Base-by-base conservation (phyloP, 176 grass and related monocot species). In the Carex cristatella region DNA sequence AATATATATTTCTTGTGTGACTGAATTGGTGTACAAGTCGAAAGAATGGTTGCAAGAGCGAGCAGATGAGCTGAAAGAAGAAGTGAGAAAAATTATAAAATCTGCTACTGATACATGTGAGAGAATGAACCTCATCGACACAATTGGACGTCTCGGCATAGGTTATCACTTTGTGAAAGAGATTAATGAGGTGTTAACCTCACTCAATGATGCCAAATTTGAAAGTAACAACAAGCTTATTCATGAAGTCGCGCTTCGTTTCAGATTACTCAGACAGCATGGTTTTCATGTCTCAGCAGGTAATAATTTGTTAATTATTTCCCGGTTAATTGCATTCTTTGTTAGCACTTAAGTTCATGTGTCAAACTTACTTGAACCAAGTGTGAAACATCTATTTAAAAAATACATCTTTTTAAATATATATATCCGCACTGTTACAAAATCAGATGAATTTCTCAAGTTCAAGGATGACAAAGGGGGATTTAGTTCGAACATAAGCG, bases 381-480 rank as follows among this genome's bases (percentile, higher is more conserved):
- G 10, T 67, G 2, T 30, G 30, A 27, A 67, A 67, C 10, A 5
- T 27, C 18, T 27, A 46, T 46, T 46, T 7, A 46, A 46, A 46
- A 46, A 7, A 46, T 46, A 7, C 6, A 46, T 46, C 42, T 46
- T 46, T 6, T 46, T 46, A 27, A 67, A 67, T 27, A 40, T 40
- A 40, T 40, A 40, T 40, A 40, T 40, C 18, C 7, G 0, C n/a
- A 71, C 37, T 38, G 28, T 71, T 14, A 46, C 42, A 46, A 46
- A 46, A 46, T 35, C 63, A 92, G 91, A 83, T n/a, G 83, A 74
- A 40, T 90, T 92, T 80, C 12, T 67, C 2, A 92, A 90, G 65
- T 92, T 90, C 12, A 90, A 35, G 30, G 79, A 92, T 32, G 55
- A 64, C 2, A 0, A 79, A 14, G 88, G 86, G 37, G 67, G 37